Evolutionary conservation across 2,329 filamentous ascomycete genomes (phyloP).

Genomic region (Talaromyces funiculosus): DNA sequence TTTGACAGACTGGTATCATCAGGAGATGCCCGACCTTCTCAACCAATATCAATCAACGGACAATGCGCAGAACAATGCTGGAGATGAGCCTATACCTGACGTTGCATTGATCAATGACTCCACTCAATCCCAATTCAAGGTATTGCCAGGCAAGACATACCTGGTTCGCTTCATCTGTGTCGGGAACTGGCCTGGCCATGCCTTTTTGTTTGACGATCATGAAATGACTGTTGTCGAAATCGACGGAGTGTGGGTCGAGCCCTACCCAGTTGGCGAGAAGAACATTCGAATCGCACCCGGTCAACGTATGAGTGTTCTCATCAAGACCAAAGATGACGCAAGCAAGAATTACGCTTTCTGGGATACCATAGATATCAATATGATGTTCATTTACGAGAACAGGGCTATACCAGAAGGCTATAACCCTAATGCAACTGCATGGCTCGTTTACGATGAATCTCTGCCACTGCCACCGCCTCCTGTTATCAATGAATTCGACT

Average conservation of each 20-base stretch:
- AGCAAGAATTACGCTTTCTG: slow-evolving; percentile 62
- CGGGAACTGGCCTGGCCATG: slow-evolving; percentile 58
- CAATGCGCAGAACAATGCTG: slow-evolving; percentile 45
- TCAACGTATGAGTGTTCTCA: slow-evolving; percentile 53
- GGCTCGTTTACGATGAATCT: slow-evolving; percentile 49
- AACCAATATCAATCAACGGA: slow-evolving; percentile 39
- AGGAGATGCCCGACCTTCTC: slow-evolving; percentile 48
- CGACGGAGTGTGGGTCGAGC: slow-evolving; percentile 31
- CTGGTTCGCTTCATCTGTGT: slow-evolving; percentile 68
- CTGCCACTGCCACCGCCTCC: slow-evolving; percentile 47
- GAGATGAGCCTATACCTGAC: slow-evolving; percentile 60
- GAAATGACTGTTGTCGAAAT: slow-evolving; percentile 35
- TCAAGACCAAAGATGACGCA: slow-evolving; percentile 58
- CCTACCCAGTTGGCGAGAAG: slow-evolving; percentile 44
- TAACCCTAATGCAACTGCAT: slow-evolving; percentile 50
- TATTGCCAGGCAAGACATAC: slow-evolving; percentile 66
- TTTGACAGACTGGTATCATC: slow-evolving; percentile 67
- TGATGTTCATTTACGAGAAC: slow-evolving; percentile 30
- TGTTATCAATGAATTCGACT: slow-evolving; percentile 54
- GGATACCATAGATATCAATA: slow-evolving; percentile 62
- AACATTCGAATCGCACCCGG: slow-evolving; percentile 63
- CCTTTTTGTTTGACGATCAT: slow-evolving; percentile 43
- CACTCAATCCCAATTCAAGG: slow-evolving; percentile 52
- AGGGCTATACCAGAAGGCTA: slow-evolving; percentile 55
- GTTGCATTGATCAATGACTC: slow-evolving; percentile 67